These are phyloP conservation scores for Colletotrichum magnum DNA, from an alignment of 2,329 filamentous ascomycete genomes.

Conservation along the genomic window DNA sequence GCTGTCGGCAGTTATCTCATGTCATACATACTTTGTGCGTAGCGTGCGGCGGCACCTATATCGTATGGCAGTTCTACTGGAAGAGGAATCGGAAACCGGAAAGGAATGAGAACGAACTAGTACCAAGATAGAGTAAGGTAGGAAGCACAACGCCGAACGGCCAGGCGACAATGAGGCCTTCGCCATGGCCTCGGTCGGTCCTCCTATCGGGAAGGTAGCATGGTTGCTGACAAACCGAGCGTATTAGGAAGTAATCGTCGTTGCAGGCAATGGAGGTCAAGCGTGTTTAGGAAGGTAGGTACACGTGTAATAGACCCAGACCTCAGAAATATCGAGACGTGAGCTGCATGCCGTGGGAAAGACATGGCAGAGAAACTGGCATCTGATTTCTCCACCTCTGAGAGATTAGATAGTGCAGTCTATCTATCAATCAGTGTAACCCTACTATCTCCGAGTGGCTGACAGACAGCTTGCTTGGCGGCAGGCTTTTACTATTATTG, in stretches of 20 bases:
- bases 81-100: background rate
- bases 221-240: slow-evolving; percentile 1
- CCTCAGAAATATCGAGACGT: slow-evolving; percentile 1
- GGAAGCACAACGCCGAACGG: background rate
- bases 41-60: background rate
- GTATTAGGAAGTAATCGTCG: slow-evolving; percentile 33
- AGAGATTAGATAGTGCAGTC: background rate
- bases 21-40: background rate
- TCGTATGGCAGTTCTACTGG: background rate
- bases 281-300: slow-evolving; percentile 3
- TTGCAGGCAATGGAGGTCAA: background rate
- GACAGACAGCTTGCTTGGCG: too few relatives aligned
- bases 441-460: slow-evolving; percentile 30
- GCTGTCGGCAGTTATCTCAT: background rate
- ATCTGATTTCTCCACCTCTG: slow-evolving; percentile 35
- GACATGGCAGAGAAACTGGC: slow-evolving; percentile 18
- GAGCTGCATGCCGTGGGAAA: background rate
- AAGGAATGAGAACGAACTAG: background rate
- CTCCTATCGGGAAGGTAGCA: slow-evolving; percentile 35
- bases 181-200: slow-evolving; percentile 7
- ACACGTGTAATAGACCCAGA: background rate
- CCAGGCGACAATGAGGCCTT: background rate
- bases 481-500: too few relatives aligned
- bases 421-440: slow-evolving; percentile 18
- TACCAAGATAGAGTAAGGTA: background rate